phyloP scores from a whole-genome alignment of 2,329 filamentous ascomycete species.

The Colletotrichum sp. region DNA sequence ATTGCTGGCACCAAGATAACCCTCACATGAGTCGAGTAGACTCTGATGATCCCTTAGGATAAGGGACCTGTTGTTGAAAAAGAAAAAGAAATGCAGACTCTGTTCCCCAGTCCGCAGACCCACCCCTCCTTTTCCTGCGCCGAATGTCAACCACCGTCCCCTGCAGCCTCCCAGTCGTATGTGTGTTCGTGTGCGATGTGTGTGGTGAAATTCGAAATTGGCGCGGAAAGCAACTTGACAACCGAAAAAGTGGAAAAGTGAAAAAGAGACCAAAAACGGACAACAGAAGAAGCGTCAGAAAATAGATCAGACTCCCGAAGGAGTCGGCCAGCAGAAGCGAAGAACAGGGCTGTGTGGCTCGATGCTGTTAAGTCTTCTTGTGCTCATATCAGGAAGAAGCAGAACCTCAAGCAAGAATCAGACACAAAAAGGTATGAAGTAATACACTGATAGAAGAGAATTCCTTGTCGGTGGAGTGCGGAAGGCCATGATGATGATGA shows the following conservation, averaged over 20 bases:
- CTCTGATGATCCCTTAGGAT: background rate
- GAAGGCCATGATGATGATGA: background rate
- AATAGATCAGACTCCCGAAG: background rate
- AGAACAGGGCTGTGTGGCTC: slow-evolving; percentile 13
- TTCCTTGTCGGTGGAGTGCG: background rate
- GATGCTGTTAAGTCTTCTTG: slow-evolving; percentile 5
- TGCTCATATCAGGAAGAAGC: background rate
- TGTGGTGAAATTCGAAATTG: background rate
- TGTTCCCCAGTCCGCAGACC: background rate
- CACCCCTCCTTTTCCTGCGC: background rate
- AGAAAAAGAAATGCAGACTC: background rate
- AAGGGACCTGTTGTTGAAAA: background rate
- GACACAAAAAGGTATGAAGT: slow-evolving; percentile 15
- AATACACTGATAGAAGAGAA: slow-evolving; percentile 22
- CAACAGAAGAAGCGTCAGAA: background rate
- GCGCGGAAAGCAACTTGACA: background rate
- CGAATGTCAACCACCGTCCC: background rate
- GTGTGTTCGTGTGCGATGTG: slow-evolving; percentile 13
- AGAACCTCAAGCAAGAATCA: slow-evolving; percentile 3
- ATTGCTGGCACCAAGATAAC: background rate
- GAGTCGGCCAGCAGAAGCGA: slow-evolving; percentile 4
- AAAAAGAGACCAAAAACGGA: background rate
- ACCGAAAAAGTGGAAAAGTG: background rate
- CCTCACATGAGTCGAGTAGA: background rate
- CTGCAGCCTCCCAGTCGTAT: background rate